Evolutionary conservation across 1,139 yeast species (phyloP).

Genomic region (Magnusiomyces tetraspermus): DNA sequence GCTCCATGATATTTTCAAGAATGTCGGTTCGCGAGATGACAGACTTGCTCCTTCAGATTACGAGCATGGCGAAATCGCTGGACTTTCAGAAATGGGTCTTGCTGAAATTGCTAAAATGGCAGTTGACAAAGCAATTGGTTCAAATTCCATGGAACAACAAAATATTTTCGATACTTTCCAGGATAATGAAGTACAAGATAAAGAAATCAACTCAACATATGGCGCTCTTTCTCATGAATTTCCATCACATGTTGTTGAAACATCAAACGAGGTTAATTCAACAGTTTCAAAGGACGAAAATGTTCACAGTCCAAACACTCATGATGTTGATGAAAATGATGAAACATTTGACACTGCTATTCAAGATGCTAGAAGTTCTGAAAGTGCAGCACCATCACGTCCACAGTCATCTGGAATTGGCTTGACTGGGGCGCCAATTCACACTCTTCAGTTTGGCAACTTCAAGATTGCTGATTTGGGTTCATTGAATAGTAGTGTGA

Average conservation of each 20-base stretch:
- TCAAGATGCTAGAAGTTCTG: background rate
- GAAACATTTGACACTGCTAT: background rate
- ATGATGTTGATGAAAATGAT: too few relatives aligned
- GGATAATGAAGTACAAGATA: background rate
- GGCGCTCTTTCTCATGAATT: background rate
- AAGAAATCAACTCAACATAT: background rate
- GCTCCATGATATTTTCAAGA: background rate
- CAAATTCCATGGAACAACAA: background rate
- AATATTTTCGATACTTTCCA: background rate
- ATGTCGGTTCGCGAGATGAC: background rate
- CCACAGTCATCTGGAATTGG: slow-evolving; percentile 1
- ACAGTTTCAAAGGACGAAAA: background rate
- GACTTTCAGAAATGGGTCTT: slow-evolving; percentile 1
- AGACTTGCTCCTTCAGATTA: background rate
- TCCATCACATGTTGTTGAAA: background rate
- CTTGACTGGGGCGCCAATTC: slow-evolving; percentile 2
- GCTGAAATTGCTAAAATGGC: background rate
- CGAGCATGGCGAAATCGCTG: background rate
- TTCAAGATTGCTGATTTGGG: background rate
- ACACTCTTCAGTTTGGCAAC: slow-evolving; percentile 1
- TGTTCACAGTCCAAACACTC: too few relatives aligned
- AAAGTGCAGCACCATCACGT: background rate
- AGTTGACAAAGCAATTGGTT: background rate
- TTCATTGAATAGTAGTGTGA: background rate
- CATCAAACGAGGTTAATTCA: background rate